A percentile compares a stretch with the other conserved stretches of the same genome.
Conservation (phyloP, 2,329 filamentous ascomycete genomes). For the Geoglossum cookeanum region DNA sequence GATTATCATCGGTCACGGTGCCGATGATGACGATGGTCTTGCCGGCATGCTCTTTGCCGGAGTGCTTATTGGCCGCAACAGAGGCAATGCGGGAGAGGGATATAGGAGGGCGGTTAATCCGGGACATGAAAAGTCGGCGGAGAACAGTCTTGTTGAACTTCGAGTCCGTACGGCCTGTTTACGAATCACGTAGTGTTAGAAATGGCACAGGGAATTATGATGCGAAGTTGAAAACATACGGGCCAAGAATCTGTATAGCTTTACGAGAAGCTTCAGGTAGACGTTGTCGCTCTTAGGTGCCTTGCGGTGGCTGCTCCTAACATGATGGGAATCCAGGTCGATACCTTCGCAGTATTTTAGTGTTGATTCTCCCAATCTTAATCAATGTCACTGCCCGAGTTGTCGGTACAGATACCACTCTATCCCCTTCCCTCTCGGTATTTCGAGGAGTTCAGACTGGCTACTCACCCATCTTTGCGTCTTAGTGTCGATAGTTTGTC, state of each 20-base stretch:
- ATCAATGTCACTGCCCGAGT: not conserved
- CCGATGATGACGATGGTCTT: constrained; percentile 90
- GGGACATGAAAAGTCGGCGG: constrained; percentile 93
- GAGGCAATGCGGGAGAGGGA: constrained; percentile 77
- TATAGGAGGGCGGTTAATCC: constrained; percentile 92
- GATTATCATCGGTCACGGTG: constrained; percentile 96
- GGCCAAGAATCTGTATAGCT: constrained; percentile 93
- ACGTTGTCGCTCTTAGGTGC: constrained; percentile 97
- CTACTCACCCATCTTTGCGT: constrained; percentile 1
- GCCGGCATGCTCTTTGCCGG: constrained; percentile 35
- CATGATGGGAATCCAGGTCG: constrained; percentile 42
- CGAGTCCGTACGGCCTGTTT: constrained; percentile 75
- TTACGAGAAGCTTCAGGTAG: constrained; percentile 92
- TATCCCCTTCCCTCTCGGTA: not conserved
- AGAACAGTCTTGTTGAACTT: constrained; percentile 98
- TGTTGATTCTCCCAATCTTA: not conserved
- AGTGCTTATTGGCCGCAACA: constrained; percentile 29
- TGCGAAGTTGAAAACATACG: constrained; percentile 40
- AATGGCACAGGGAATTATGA: not conserved
- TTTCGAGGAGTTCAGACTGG: not conserved
- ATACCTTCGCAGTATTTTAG: constrained; percentile 22
- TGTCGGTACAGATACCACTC: not conserved
- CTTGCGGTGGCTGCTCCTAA: constrained; percentile 59
- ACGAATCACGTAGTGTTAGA: not conserved
- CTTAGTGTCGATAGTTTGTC: not conserved